A percentile compares a stretch with the other conserved stretches of the same genome.
Conservation (phyloP, 1,284 basidiomycete species). For the Quambalaria eucalypti region DNA sequence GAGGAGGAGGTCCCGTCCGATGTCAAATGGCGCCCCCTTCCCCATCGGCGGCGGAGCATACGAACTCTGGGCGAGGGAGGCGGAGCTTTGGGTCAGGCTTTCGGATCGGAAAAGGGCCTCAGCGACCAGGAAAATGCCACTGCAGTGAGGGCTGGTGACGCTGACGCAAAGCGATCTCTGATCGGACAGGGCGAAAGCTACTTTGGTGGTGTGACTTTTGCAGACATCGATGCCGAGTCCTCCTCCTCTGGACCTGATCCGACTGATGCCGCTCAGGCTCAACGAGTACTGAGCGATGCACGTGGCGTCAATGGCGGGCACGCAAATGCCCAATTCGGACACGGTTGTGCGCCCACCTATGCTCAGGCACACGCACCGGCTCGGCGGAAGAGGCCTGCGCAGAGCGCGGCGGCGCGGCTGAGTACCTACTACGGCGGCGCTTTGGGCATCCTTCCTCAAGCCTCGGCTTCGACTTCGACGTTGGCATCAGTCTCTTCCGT, state of each 20-base stretch:
- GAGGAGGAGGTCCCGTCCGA: constrained; percentile 16
- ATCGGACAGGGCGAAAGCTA: not conserved
- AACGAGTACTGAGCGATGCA: not conserved
- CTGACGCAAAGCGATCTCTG: not conserved
- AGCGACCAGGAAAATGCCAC: no score
- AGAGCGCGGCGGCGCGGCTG: constrained; percentile 1
- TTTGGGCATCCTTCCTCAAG: no score
- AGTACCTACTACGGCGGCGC: not conserved
- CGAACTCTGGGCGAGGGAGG: not conserved
- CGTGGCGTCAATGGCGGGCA: no score
- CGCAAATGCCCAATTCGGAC: not conserved
- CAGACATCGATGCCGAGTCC: not conserved
- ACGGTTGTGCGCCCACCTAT: not conserved
- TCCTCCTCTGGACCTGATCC: not conserved
- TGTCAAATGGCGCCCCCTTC: not conserved
- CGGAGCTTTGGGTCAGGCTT: not conserved
- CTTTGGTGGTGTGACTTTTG: not conserved
- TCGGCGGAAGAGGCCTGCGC: not conserved
- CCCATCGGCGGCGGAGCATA: not conserved
- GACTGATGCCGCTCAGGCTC: not conserved
- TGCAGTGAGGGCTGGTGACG: not conserved
- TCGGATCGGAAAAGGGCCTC: not conserved
- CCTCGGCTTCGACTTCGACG: no score
- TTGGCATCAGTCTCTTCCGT: no score
- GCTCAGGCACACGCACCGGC: not conserved